These are phyloP conservation scores for Davidsoniella eucalypti DNA, from an alignment of 2,329 filamentous ascomycete genomes.

Conservation along the genomic window DNA sequence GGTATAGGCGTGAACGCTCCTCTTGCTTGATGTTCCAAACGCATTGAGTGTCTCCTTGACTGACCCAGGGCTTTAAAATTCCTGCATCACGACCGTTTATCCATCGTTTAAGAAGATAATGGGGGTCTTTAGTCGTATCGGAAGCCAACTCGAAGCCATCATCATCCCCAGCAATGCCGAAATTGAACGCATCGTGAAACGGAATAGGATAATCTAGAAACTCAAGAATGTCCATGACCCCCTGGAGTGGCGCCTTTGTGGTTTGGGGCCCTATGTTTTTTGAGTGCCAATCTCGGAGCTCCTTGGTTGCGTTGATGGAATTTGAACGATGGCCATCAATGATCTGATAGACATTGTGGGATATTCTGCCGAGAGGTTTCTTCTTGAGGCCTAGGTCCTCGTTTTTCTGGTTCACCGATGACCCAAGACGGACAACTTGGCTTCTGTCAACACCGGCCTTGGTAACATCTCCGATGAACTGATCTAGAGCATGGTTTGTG, in stretches of 20 bases:
- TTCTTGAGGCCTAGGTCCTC: not conserved
- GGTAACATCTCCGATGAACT: constrained; percentile 49
- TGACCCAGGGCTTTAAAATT: constrained; percentile 21
- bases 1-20: constrained; percentile 22
- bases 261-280: not conserved
- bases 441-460: constrained; percentile 35
- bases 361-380: not conserved
- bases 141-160: not conserved
- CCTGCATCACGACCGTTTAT: constrained; percentile 27
- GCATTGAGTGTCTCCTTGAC: constrained; percentile 13
- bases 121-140: constrained; percentile 1
- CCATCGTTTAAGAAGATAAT: constrained; percentile 42
- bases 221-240: constrained; percentile 10
- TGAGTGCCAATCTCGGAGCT: not conserved
- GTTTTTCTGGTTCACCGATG: constrained; percentile 29
- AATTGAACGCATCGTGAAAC: constrained; percentile 1
- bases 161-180: not conserved
- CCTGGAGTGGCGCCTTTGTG: not conserved
- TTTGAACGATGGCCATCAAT: not conserved
- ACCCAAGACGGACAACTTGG: constrained; percentile 45
- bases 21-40: constrained; percentile 37
- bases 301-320: not conserved
- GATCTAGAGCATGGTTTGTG: constrained; percentile 50
- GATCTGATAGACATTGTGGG: not conserved
- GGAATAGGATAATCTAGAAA: constrained; percentile 3